Base-by-base conservation (phyloP, 2,329 filamentous ascomycete genomes). In the Pseudocercospora vitis region DNA sequence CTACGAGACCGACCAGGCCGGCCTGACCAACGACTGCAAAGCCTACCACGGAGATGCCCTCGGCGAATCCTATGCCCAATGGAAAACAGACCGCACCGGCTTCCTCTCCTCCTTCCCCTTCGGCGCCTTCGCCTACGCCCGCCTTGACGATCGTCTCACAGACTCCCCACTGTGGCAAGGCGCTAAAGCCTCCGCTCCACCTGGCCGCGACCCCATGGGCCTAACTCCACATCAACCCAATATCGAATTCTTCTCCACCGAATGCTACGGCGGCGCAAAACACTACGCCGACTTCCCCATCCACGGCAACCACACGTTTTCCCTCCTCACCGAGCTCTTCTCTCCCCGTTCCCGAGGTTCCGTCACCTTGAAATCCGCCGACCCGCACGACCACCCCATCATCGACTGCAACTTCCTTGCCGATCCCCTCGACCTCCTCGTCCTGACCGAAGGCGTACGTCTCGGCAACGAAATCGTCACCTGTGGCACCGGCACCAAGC, bases 171-270 rank as follows among this genome's bases (percentile, higher is more conserved):
- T 78, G 0, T 71, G 75, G 2, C 59, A 81, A 3, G 85, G 82
- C 82, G 73, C 73, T 2, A 77, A 81, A 0, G 68, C 73, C 0
- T 2, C 33, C 19, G 4, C 46, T n/a, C 46, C 70, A 26, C 65
- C 73, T 19, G 79, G 78, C 3, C 78, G 82, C 3, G 84, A 86
- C 59, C 81, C 83, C 0, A 86, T 86, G 83, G 81, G 79, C 12
- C 70, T 85, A 11, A 77, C 77, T 0, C 68, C 72, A 0, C 66
- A 68, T 5, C 83, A 86, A 62, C 81, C 83, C 0, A 81, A 85
- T 61, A 66, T 84, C 46, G 83, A 86, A 60, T 79, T 83, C 67
- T 85, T 83, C 68, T 80, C 74, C 19, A 84, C 81, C 0, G 61
- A 0, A 82, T 85, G 63, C 21, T 50, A 44, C n/a, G 45, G 19